Percentiles rank a stretch among this genome's conserved stretches.
These are phyloP conservation scores for Colletotrichum musicola DNA, from an alignment of 2,329 filamentous ascomycete genomes.

Conservation along the genomic window DNA sequence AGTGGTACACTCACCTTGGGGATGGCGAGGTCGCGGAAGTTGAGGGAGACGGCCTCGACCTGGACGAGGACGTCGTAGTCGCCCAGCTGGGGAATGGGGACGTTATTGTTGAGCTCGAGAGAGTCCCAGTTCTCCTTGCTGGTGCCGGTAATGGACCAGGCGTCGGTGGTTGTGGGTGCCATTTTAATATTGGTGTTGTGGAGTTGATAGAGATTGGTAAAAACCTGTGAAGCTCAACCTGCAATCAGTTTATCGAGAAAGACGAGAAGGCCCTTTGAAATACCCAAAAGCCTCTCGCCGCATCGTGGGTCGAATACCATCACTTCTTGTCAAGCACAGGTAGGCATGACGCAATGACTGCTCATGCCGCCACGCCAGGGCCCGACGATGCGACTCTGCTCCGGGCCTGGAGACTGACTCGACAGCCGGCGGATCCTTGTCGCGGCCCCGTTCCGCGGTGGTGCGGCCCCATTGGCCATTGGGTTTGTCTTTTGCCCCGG, in stretches of 20 bases:
- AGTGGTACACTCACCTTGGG: slow-evolving; percentile 46
- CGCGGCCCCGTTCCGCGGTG: slow-evolving; percentile 1
- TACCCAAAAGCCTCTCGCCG: background rate
- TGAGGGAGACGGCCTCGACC: slow-evolving; percentile 65
- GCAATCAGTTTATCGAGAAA: background rate
- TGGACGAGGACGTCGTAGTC: slow-evolving; percentile 81
- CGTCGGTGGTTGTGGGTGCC: slow-evolving; percentile 57
- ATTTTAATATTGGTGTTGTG: slow-evolving; percentile 1
- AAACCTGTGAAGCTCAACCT: background rate
- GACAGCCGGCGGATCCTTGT: slow-evolving; percentile 8
- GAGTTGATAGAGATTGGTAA: background rate
- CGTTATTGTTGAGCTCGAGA: slow-evolving; percentile 66
- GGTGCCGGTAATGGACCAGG: slow-evolving; percentile 63
- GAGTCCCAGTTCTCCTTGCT: slow-evolving; percentile 67
- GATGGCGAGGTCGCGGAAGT: slow-evolving; percentile 68
- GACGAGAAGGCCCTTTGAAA: background rate
- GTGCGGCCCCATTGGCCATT: background rate
- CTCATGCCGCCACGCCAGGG: slow-evolving; percentile 23
- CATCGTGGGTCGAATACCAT: slow-evolving; percentile 1
- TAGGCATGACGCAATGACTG: slow-evolving; percentile 33
- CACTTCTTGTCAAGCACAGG: slow-evolving; percentile 1
- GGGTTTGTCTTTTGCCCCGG: background rate
- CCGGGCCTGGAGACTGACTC: slow-evolving; percentile 11
- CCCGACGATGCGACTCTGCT: slow-evolving; percentile 17
- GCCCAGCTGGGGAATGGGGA: slow-evolving; percentile 69